Percentiles rank a stretch among this genome's conserved stretches.
phyloP scores from a whole-genome alignment of 2,329 filamentous ascomycete species.

The Botryotinia globosa region DNA sequence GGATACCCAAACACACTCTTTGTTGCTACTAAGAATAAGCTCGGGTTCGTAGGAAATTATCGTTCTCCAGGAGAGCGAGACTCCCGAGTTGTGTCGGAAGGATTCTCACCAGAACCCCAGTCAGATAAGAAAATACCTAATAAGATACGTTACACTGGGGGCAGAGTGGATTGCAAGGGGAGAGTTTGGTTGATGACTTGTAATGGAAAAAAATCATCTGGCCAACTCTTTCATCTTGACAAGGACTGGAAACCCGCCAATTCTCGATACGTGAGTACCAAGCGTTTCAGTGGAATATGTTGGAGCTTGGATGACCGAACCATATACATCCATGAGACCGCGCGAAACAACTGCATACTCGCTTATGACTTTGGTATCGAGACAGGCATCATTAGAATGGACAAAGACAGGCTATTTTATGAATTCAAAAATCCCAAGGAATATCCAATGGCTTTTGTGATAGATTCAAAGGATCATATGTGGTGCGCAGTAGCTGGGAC shows the following conservation, averaged over 20 bases:
- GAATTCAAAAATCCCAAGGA: neutral
- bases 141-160: neutral
- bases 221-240: neutral
- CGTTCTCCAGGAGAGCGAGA: accelerated
- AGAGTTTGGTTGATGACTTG: neutral
- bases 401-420: neutral
- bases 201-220: neutral
- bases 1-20: neutral
- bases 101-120: neutral
- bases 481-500: neutral
- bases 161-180: neutral
- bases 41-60: neutral
- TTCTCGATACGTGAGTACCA: neutral
- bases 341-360: neutral
- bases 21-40: neutral
- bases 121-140: neutral
- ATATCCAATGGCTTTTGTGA: neutral
- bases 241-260: neutral
- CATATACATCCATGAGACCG: neutral
- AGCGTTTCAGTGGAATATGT: neutral
- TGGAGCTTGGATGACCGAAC: neutral
- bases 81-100: neutral
- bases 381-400: neutral
- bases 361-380: neutral
- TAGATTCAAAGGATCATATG: neutral